These are phyloP conservation scores for Fusarium incarnatum DNA, from an alignment of 2,329 filamentous ascomycete genomes.

Conservation along the genomic window DNA sequence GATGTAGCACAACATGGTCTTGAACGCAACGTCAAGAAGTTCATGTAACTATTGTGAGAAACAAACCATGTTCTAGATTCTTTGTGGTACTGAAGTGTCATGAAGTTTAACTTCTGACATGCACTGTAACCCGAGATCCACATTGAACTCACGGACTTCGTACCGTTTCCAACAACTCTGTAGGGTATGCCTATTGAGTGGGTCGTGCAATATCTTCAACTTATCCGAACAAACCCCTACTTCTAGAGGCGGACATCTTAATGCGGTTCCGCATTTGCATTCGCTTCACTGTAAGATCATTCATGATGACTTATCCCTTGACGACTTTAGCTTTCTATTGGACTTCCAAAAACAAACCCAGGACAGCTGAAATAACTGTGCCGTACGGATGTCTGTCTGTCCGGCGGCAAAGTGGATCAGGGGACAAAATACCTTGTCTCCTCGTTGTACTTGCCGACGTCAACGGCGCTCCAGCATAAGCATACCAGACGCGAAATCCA, in stretches of 20 bases:
- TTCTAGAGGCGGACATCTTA: too few species aligned
- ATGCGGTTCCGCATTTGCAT: not conserved
- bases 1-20: not conserved
- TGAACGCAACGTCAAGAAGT: not conserved
- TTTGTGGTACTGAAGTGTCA: not conserved
- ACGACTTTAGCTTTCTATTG: not conserved
- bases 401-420: not conserved
- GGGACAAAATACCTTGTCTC: not conserved
- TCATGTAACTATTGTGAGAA: not conserved
- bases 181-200: not conserved
- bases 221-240: too few species aligned
- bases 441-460: not conserved
- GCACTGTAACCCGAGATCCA: not conserved
- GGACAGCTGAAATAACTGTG: not conserved
- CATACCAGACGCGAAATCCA: not conserved
- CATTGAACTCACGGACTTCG: not conserved
- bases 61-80: not conserved
- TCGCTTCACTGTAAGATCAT: rapidly evolving
- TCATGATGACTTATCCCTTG: not conserved
- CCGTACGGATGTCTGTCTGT: not conserved
- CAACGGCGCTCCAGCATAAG: not conserved
- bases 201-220: too few species aligned
- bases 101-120: not conserved
- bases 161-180: not conserved
- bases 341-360: not conserved